These are phyloP conservation scores for Nannochloropsis gaditana DNA, from an alignment of 108 stramenopile species.

Conservation along the genomic window DNA sequence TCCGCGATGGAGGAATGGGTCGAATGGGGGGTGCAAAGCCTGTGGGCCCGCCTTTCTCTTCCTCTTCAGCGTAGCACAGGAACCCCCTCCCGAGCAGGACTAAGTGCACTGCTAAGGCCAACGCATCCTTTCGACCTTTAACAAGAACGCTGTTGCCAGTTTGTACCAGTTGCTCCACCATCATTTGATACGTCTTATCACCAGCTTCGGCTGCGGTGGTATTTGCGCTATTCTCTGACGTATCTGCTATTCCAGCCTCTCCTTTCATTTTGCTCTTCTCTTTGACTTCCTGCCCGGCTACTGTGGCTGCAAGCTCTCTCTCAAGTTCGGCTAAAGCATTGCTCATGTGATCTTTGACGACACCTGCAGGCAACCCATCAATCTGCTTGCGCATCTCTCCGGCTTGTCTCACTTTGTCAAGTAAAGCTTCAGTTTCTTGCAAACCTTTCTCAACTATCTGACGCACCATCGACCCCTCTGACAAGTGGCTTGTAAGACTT, in stretches of 20 bases:
- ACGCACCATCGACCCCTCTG: background rate
- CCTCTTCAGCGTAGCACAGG: background rate
- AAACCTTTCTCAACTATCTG: background rate
- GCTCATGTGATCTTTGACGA: constrained; percentile 6
- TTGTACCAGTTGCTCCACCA: background rate
- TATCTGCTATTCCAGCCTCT: background rate
- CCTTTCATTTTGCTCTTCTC: background rate
- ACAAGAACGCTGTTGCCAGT: background rate
- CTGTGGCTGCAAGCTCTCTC: constrained; percentile 8
- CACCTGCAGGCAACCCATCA: constrained; percentile 14
- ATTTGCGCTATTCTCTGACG: background rate
- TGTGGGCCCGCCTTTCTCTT: background rate
- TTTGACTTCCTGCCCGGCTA: background rate
- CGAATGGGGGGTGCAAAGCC: background rate
- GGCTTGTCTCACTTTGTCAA: constrained; percentile 3
- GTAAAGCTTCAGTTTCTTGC: background rate
- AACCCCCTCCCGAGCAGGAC: background rate
- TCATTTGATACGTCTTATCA: background rate
- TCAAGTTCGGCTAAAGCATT: constrained; percentile 3
- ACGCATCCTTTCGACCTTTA: background rate
- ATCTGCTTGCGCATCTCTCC: constrained; percentile 12
- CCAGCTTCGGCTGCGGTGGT: background rate
- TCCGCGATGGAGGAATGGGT: background rate
- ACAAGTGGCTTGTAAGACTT: background rate
- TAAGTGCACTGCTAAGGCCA: background rate